phyloP scores from a whole-genome alignment of 352 stramenopile genomes.

The Sclerospora graminicola region DNA sequence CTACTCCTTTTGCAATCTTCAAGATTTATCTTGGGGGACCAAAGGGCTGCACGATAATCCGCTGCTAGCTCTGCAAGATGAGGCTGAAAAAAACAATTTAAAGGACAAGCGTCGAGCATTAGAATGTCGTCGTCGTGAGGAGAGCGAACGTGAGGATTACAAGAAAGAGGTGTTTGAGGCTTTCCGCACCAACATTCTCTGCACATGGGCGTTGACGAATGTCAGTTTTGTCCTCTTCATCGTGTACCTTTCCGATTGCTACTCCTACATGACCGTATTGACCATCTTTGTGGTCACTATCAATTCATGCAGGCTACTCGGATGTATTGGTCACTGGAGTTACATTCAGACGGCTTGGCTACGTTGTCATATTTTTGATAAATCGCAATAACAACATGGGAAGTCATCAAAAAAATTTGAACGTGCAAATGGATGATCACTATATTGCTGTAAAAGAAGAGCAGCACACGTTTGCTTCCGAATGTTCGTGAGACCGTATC shows the following conservation, averaged over 20 bases:
- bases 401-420: slow-evolving; percentile 37
- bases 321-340: slow-evolving; percentile 59
- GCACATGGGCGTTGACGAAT: slow-evolving; percentile 77
- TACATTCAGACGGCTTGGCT: slow-evolving; percentile 51
- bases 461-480: too few species aligned
- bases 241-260: slow-evolving; percentile 46
- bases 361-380: slow-evolving; percentile 33
- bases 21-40: slow-evolving; percentile 83
- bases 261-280: slow-evolving; percentile 52
- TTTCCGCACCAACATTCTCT: slow-evolving; percentile 76
- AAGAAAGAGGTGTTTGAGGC: slow-evolving; percentile 73
- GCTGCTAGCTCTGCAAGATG: slow-evolving; percentile 26
- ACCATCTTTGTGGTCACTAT: slow-evolving; percentile 60
- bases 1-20: slow-evolving; percentile 86
- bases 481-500: too few species aligned
- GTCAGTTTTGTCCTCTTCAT: slow-evolving; percentile 69
- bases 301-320: slow-evolving; percentile 54
- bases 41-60: slow-evolving; percentile 59
- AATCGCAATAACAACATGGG: slow-evolving; percentile 44
- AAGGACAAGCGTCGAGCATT: slow-evolving; percentile 71
- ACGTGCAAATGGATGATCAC: slow-evolving; percentile 59
- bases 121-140: slow-evolving; percentile 57
- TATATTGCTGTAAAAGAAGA: too few species aligned
- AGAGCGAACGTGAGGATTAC: slow-evolving; percentile 39
- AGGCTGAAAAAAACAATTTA: slow-evolving; percentile 70